phyloP scores from a whole-genome alignment of 805 yeast genomes.

The Lipomyces sp. region DNA sequence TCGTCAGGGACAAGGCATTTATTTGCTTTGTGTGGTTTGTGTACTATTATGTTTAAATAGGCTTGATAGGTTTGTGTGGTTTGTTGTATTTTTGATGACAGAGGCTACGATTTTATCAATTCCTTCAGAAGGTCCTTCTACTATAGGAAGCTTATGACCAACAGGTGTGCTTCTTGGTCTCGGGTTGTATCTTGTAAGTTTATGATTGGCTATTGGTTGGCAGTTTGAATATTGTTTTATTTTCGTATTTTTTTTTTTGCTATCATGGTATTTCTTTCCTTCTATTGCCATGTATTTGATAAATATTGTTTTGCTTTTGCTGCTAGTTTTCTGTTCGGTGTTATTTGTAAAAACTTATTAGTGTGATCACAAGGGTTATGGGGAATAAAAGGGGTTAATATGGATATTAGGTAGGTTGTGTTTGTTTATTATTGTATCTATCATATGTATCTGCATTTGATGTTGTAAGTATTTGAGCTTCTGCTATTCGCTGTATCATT shows the following conservation, averaged over 20 bases:
- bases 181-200: background rate
- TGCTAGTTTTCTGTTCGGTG: background rate
- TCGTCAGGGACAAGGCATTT: background rate
- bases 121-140: background rate
- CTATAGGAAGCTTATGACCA: no score
- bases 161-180: background rate
- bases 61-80: background rate
- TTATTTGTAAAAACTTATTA: background rate
- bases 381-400: background rate
- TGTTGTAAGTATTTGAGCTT: background rate
- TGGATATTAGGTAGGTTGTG: background rate
- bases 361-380: no score
- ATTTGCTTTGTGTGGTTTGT: background rate
- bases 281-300: background rate
- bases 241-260: background rate
- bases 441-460: background rate
- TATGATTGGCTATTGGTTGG: background rate
- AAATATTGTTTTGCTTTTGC: background rate
- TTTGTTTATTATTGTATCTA: background rate
- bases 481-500: background rate
- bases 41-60: background rate
- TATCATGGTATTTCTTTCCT: background rate
- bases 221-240: background rate
- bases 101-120: background rate
- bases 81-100: background rate